phyloP scores from a whole-genome alignment of 768 basidiomycete genomes.

The Lyophyllum decastes region DNA sequence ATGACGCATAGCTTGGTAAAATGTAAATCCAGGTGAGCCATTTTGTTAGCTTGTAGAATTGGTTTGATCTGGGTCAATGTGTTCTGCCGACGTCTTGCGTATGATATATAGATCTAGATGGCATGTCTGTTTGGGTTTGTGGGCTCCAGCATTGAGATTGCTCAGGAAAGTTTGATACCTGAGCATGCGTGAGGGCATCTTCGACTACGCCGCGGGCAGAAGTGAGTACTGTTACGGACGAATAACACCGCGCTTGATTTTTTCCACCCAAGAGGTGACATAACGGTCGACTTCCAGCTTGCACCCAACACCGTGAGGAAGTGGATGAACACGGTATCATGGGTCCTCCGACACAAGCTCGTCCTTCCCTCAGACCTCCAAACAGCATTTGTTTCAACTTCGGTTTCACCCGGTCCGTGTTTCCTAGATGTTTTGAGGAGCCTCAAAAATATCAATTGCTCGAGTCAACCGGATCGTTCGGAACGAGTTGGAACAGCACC shows the following conservation, averaged over 20 bases:
- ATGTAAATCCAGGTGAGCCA: neutral
- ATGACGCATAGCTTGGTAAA: neutral
- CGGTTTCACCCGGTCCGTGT: constrained; percentile 3
- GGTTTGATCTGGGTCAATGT: neutral
- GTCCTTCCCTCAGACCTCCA: neutral
- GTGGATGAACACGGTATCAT: neutral
- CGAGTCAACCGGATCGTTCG: neutral
- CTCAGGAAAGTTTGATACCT: neutral
- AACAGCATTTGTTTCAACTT: constrained; percentile 7
- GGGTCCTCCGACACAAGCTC: neutral
- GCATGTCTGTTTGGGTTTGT: neutral
- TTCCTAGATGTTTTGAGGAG: neutral
- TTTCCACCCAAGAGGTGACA: neutral
- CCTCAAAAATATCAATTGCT: neutral
- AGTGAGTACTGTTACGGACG: constrained; percentile 4
- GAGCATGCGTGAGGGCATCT: neutral
- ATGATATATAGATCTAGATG: neutral
- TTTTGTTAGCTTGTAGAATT: neutral
- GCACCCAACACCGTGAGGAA: constrained; percentile 6
- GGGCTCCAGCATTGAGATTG: neutral
- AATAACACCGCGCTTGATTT: neutral
- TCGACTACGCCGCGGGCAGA: constrained; percentile 12
- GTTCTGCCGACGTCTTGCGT: neutral
- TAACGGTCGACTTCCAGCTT: neutral
- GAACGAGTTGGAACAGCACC: neutral